A percentile compares a stretch with the other conserved stretches of the same genome.
phyloP scores from a whole-genome alignment of 1,139 yeast species.

The Pichia terricola region DNA sequence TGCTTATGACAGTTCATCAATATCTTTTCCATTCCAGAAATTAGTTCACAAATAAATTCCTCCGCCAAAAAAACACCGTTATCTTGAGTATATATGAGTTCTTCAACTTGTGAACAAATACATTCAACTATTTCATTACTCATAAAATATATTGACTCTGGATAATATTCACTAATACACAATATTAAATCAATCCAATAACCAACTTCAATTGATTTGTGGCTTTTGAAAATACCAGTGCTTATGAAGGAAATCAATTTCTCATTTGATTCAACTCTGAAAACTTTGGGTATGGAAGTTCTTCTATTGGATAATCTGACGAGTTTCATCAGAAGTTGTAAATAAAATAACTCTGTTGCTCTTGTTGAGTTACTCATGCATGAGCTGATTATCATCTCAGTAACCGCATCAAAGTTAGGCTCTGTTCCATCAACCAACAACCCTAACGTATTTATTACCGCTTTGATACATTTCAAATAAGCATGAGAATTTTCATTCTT shows the following conservation, averaged over 20 bases:
- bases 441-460: conserved; percentile 34
- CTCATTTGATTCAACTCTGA: conserved; percentile 3
- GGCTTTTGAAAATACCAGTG: conserved; percentile 17
- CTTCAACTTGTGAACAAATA: conserved; percentile 37
- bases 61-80: conserved; percentile 27
- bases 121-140: conserved; percentile 40
- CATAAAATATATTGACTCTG: conserved; percentile 36
- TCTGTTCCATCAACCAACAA: conserved; percentile 49
- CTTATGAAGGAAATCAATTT: conserved; percentile 18
- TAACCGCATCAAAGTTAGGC: conserved; percentile 34
- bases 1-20: conserved; percentile 55
- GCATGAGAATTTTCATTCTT: conserved; percentile 22
- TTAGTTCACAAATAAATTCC: conserved; percentile 39
- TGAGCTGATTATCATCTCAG: conserved; percentile 9
- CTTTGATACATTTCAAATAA: conserved; percentile 25
- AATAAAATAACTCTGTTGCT: conserved; percentile 11
- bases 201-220: conserved; percentile 15
- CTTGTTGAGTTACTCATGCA: neutral
- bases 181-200: conserved; percentile 22
- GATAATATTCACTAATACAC: conserved; percentile 16
- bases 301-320: conserved; percentile 18
- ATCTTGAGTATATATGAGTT: conserved; percentile 1
- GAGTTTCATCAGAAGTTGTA: conserved; percentile 15
- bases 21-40: conserved; percentile 61
- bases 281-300: conserved; percentile 11